Evolutionary conservation across 192 early-diverging fungal genomes (phyloP), one percentile per base, ranked within the genome.

Genomic region (Coemansia sp.): DNA sequence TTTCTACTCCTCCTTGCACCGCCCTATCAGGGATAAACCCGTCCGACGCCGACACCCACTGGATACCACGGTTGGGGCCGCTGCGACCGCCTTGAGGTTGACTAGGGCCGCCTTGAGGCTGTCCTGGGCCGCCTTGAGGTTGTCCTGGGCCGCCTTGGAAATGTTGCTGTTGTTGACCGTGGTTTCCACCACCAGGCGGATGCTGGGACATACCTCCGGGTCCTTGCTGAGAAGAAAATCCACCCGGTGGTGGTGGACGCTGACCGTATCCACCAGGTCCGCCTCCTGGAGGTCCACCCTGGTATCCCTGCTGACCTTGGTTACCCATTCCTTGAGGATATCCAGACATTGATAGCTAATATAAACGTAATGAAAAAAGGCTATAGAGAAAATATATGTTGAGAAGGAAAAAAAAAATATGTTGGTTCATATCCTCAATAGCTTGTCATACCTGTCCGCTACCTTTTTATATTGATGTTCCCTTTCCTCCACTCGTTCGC

Each of bases 1-100:
- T 64, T 64, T 89, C 89, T 33, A 85, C 80, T 33, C 89, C 88
- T 50, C 85, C 87, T 53, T 88, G 87, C 64, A 90, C 82, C 13
- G 86, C 76, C 53, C 74, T 79, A 11, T 78, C 74, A 11, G 84
- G 84, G 43, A 86, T 86, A 39, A 69, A 74, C 15, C 78, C 75
- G 64, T 75, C 70, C 0, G 74, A 76, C 0, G 74, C 76, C 15
- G 50, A 71, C 4, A 84, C 74, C 81, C 81, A 84, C 52, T 84
- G 77, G 27, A 84, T 63, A 13, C 71, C 81, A 18, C 65, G 46
- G 33, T 44, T 61, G 41, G 31, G 1, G 7, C 31, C 55, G 53
- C 39, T 16, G 16, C 41, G 29, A 13, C 57, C 57, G 20, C 68
- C 68, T 24, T 43, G n/a, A 20, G 22, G 67, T 46, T 40, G 67